A percentile compares a stretch with the other conserved stretches of the same genome.
Evolutionary conservation across 345 rosid genomes (phyloP).

Genomic region (Draba incana): DNA sequence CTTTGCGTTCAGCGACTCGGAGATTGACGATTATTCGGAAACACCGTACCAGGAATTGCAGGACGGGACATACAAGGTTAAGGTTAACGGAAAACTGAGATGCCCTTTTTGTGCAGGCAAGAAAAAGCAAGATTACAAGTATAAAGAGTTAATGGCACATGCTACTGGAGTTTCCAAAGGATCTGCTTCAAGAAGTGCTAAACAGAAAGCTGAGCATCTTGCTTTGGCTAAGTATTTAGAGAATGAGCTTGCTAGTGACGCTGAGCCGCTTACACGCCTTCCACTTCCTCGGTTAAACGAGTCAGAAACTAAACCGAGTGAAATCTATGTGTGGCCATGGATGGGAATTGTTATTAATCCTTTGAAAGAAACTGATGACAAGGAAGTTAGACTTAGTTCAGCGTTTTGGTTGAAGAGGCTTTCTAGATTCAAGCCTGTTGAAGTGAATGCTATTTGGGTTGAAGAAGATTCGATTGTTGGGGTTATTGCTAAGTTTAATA

Average conservation of each 20-base stretch:
- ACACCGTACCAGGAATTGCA: conserved; percentile 57
- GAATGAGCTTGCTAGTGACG: conserved; percentile 59
- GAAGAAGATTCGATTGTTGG: conserved; percentile 45
- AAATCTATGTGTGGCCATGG: conserved; percentile 81
- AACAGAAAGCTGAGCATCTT: conserved; percentile 81
- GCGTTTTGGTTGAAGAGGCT: conserved; percentile 66
- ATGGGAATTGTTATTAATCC: conserved; percentile 68
- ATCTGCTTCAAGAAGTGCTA: conserved; percentile 68
- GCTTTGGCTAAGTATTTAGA: conserved; percentile 75
- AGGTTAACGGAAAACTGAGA: conserved; percentile 62
- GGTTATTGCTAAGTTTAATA: conserved; percentile 61
- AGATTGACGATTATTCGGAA: conserved; percentile 57
- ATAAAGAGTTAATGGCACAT: conserved; percentile 77
- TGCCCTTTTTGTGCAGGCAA: conserved; percentile 89
- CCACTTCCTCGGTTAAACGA: conserved; percentile 25
- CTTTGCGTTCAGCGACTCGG: conserved; percentile 78
- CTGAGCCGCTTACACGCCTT: conserved; percentile 44
- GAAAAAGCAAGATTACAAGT: conserved; percentile 86
- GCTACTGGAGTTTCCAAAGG: conserved; percentile 85
- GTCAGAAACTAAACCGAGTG: conserved; percentile 41
- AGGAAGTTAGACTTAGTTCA: conserved; percentile 40
- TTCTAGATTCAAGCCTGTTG: conserved; percentile 57
- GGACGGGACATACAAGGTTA: conserved; percentile 60
- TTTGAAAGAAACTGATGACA: conserved; percentile 41
- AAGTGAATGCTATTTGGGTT: conserved; percentile 54